These are phyloP conservation scores for Trametes elegans DNA, from an alignment of 768 basidiomycete genomes.

Conservation along the genomic window DNA sequence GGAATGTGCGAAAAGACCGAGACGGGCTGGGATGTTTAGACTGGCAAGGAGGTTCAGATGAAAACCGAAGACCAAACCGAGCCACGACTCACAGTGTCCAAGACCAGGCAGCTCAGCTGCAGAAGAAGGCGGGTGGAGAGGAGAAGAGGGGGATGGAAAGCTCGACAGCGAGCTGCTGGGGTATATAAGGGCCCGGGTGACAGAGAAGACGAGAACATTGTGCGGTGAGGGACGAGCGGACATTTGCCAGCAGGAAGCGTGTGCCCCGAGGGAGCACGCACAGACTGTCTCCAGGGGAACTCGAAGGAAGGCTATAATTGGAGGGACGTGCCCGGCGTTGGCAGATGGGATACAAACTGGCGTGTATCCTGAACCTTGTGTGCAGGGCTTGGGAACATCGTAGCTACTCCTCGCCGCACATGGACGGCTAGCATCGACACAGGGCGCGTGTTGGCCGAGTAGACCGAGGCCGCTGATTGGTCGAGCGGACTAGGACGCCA, in stretches of 20 bases:
- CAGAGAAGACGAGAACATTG: constrained; percentile 7
- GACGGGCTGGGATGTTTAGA: constrained; percentile 23
- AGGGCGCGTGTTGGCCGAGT: constrained; percentile 1
- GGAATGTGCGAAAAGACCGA: constrained; percentile 22
- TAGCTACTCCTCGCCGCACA: neutral
- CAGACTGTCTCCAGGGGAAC: constrained; percentile 17
- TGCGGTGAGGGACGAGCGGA: neutral
- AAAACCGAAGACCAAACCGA: constrained; percentile 24
- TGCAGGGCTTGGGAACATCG: neutral
- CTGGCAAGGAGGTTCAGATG: constrained; percentile 6
- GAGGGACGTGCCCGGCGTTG: neutral
- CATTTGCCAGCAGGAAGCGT: neutral
- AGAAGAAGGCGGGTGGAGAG: constrained; percentile 20
- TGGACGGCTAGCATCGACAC: neutral
- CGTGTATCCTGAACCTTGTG: neutral
- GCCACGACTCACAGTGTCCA: constrained; percentile 27
- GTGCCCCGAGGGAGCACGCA: constrained; percentile 4
- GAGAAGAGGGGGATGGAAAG: constrained; percentile 24
- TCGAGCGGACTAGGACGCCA: constrained; percentile 2
- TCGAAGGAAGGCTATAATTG: neutral
- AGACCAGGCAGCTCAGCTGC: constrained; percentile 57
- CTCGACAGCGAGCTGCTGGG: constrained; percentile 23
- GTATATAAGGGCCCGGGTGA: constrained; percentile 17
- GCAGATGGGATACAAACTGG: constrained; percentile 3
- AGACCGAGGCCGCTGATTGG: constrained; percentile 12